Conservation (phyloP, 2,329 filamentous ascomycete genomes). For the Colletotrichum eleusines region DNA sequence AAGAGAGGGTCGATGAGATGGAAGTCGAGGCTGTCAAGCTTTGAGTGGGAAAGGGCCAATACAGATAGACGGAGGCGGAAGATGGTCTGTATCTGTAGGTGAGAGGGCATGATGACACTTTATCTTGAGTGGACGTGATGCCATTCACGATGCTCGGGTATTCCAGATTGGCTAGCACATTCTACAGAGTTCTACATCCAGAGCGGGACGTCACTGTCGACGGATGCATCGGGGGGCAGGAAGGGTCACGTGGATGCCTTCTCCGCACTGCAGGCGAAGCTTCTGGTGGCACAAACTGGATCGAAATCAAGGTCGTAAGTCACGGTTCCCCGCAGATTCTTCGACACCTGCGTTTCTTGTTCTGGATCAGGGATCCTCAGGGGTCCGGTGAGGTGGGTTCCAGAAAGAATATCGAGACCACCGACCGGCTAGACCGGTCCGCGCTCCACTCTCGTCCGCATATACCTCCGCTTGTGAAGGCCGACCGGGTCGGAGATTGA, state of each 20-base stretch:
- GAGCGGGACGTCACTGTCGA: background rate
- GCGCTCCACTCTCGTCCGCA: background rate
- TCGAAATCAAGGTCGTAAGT: conserved; percentile 22
- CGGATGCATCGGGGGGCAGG: conserved; percentile 11
- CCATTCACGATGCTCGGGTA: conserved; percentile 10
- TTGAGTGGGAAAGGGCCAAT: background rate
- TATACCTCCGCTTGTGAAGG: background rate
- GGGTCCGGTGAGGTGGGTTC: background rate
- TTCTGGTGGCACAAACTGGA: conserved; percentile 23
- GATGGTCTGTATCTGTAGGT: background rate
- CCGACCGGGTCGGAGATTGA: background rate
- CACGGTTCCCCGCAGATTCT: background rate
- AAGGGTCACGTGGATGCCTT: conserved; percentile 33
- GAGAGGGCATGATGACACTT: background rate
- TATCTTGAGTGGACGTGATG: conserved; percentile 14
- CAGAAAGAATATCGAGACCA: background rate
- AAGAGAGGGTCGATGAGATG: background rate
- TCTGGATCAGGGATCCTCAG: background rate
- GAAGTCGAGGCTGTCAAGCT: background rate
- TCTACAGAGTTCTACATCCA: conserved; percentile 26
- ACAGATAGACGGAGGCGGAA: too few species aligned
- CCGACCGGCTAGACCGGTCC: conserved; percentile 15
- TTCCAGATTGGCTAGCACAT: conserved; percentile 6
- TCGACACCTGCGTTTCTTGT: background rate
- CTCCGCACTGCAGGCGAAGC: conserved; percentile 36